Base-by-base conservation (phyloP, 2,329 filamentous ascomycete genomes). In the Pleurostoma richardsiae region DNA sequence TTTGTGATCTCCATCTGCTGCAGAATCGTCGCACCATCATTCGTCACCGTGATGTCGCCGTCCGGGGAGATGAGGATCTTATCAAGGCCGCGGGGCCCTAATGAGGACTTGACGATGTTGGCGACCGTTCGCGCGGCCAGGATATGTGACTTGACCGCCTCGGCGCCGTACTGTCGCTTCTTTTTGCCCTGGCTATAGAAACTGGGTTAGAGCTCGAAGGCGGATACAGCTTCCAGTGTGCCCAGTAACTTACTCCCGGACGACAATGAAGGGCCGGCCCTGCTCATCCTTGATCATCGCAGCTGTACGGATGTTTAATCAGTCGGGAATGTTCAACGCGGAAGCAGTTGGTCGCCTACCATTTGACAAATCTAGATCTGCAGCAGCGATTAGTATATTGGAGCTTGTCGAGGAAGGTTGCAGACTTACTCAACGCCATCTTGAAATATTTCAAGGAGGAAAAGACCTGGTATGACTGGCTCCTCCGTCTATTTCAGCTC, bases 1-100 rank as follows among this genome's bases (percentile, higher is more conserved):
- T 99, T 97, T 58, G 89, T 88, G 58, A 99, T 92, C 74, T 99
- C 94, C 94, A 99, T 99, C 80, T 95, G 90, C 60, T 89, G 86
- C 57, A 99, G 77, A 61, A 99, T 99, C 41, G 94, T 99, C 46
- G 95, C 95, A 61, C 94, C 94, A 73, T 99, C 94, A 74, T 99
- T 99, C 57, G 94, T 99, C 52, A 99, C 90, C 52, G 94, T 99
- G 68, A 99, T 99, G 71, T 99, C 94, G 67, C 94, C 94, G 67
- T 99, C 94, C 52, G 94, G 88, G 44, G 94, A 99, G 61, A 99
- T 99, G 59, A 99, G 82, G 65, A 99, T 99, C 77, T 99, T 99
- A 77, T 99, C 94, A 63, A 99, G 84, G 54, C 94, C 94, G 58
- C 94, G 87, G 46, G 94, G 94, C 43, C 94, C 94, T 59, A 99